Evolutionary conservation across 2,329 filamentous ascomycete species (phyloP).

Genomic region (Fusarium liriodendri): DNA sequence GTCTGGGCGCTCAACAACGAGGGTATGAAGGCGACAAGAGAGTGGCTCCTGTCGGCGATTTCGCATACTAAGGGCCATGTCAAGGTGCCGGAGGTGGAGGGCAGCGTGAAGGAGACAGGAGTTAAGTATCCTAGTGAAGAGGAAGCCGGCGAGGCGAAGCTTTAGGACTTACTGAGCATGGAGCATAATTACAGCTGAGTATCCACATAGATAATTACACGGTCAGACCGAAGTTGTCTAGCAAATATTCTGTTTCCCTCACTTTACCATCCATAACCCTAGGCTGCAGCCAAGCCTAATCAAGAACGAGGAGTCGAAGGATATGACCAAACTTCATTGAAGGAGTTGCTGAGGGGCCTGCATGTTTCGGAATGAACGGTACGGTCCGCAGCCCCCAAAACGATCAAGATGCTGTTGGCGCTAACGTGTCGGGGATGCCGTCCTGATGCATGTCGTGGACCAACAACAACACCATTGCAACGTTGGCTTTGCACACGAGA

Average conservation of each 20-base stretch:
- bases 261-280: not conserved
- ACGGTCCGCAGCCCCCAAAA: not conserved
- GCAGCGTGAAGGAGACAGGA: not conserved
- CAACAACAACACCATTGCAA: constrained; percentile 14
- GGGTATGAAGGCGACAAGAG: constrained; percentile 52
- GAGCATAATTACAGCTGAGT: not conserved
- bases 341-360: not conserved
- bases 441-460: not conserved
- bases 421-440: constrained; percentile 8
- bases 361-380: not conserved
- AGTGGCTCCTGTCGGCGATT: constrained; percentile 45
- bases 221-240: not conserved
- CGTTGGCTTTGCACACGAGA: not conserved
- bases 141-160: constrained; percentile 34
- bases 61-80: constrained; percentile 44
- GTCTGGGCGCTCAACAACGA: constrained; percentile 77
- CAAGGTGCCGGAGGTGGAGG: constrained; percentile 38
- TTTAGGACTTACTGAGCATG: constrained; percentile 7
- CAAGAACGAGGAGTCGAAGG: not conserved
- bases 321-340: not conserved
- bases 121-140: constrained; percentile 36
- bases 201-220: not conserved
- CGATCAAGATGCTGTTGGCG: constrained; percentile 15
- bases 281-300: not conserved
- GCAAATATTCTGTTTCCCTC: not conserved